Evolutionary conservation across 495 filamentous ascomycete species (phyloP), one percentile per base, ranked within the genome.

Genomic region (Hypoxylon subgilvum): DNA sequence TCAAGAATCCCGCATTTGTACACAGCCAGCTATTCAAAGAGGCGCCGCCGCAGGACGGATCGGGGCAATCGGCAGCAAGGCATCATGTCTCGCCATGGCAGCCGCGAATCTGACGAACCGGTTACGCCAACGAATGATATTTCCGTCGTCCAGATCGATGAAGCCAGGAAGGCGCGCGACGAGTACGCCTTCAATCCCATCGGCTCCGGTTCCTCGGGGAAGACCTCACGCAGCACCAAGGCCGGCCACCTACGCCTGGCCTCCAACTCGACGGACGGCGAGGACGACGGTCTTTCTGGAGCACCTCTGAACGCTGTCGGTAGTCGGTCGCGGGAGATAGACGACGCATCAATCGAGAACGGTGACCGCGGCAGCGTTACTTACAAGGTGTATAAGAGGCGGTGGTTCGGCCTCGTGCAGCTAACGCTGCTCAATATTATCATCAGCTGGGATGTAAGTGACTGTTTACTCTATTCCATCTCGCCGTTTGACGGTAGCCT

Each of bases 381-480:
- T 32, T 96, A 90, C 70, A 85, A 82, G 65, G 87, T 95, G 42
- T 97, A 98, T 63, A 94, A 89, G 73, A 80, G 91, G 55, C 79
- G 94, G 27, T 98, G 91, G 84, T 92, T 96, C 73, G 94, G 94
- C 0, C 73, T 98, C 44, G 74, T 81, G 13, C 88, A 95, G 74
- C 71, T 97, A 63, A 87, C 92, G 12, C 72, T 97, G 65, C 66
- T 97, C 72, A 98, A 97, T 69, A 89, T 96, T 42, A 84, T 98
- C 47, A 86, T 96, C 21, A 93, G 88, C 68, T 97, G 92, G 93
- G 90, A 94, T 79, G 91, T 95, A 83, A 80, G 89, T 83, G 32
- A 17, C 10, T 8, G 18, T 31, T 6, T 27, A 3, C 31, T 34
- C n/a, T n/a, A n/a, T n/a, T 4, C 31, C 22, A 16, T 12, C 16